These are phyloP conservation scores for Thraustochytrium striatum DNA, from an alignment of 352 stramenopile genomes.

Conservation along the genomic window DNA sequence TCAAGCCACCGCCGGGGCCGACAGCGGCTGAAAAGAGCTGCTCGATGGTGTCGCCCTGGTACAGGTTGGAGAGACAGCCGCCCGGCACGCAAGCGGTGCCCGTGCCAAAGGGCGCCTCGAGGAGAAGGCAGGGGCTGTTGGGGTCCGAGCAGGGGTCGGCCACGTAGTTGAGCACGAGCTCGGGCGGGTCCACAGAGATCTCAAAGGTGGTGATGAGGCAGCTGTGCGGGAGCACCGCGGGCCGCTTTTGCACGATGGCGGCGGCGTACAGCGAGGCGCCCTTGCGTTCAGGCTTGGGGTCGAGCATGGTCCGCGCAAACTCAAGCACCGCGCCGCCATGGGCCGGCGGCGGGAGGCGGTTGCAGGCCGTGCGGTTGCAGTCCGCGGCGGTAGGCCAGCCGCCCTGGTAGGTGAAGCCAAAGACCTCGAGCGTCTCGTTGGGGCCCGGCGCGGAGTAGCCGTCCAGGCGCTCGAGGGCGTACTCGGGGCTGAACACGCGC, in stretches of 20 bases:
- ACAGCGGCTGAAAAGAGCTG: neutral
- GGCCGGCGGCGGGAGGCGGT: neutral
- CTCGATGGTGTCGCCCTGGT: neutral
- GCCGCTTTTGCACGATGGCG: constrained; percentile 39
- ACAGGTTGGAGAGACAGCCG: constrained; percentile 43
- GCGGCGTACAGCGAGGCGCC: constrained; percentile 37
- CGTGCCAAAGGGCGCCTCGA: constrained; percentile 24
- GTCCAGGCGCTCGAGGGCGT: neutral
- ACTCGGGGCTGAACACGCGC: neutral
- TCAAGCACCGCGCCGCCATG: constrained; percentile 25
- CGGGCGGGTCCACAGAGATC: neutral
- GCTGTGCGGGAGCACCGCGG: constrained; percentile 15
- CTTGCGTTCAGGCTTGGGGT: neutral
- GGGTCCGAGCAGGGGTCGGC: neutral
- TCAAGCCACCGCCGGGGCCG: neutral
- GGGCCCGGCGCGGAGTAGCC: neutral
- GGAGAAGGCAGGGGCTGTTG: constrained; percentile 20
- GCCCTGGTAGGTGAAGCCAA: constrained; percentile 23
- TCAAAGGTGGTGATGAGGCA: constrained; percentile 40
- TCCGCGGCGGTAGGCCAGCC: neutral
- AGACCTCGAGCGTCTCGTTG: constrained; percentile 5
- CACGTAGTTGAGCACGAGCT: constrained; percentile 16
- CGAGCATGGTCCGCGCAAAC: constrained; percentile 10
- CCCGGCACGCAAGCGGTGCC: constrained; percentile 13
- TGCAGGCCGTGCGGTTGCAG: neutral